Evolutionary conservation across 345 rosid species (phyloP).

Genomic region (Hirschfeldia incana): DNA sequence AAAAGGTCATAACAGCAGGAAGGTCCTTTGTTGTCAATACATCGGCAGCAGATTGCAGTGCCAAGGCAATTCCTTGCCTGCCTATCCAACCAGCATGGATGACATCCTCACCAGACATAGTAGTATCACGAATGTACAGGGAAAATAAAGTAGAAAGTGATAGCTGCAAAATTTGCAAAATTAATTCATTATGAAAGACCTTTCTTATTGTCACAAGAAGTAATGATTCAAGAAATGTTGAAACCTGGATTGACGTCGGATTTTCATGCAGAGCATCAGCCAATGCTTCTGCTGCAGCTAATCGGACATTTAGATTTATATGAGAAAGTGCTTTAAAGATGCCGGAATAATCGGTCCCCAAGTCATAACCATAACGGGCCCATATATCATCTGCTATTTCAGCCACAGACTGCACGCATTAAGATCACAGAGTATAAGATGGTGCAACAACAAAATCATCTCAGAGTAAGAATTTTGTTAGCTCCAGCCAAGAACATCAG

Average conservation of each 20-base stretch:
- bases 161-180: constrained; percentile 63
- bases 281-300: constrained; percentile 95
- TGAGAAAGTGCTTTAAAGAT: constrained; percentile 86
- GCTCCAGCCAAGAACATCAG: constrained; percentile 9
- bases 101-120: constrained; percentile 53
- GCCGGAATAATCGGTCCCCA: constrained; percentile 92
- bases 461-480: constrained; percentile 3
- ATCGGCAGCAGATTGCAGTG: constrained; percentile 89
- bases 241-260: constrained; percentile 82
- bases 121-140: constrained; percentile 72
- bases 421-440: constrained; percentile 16
- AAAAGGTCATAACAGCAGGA: constrained; percentile 94
- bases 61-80: constrained; percentile 91
- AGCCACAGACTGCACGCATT: constrained; percentile 70
- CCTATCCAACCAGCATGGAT: constrained; percentile 92
- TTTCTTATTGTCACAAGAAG: constrained; percentile 11
- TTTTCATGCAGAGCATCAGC: constrained; percentile 96
- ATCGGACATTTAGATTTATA: constrained; percentile 75
- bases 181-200: constrained; percentile 29
- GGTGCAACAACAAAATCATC: background rate
- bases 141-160: constrained; percentile 90
- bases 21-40: constrained; percentile 91
- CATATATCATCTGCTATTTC: constrained; percentile 92
- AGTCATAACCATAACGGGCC: constrained; percentile 88
- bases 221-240: constrained; percentile 17